Percentiles rank a stretch among this genome's conserved stretches.
Conservation (phyloP, 495 filamentous ascomycete species). For the Penicillium lagena region DNA sequence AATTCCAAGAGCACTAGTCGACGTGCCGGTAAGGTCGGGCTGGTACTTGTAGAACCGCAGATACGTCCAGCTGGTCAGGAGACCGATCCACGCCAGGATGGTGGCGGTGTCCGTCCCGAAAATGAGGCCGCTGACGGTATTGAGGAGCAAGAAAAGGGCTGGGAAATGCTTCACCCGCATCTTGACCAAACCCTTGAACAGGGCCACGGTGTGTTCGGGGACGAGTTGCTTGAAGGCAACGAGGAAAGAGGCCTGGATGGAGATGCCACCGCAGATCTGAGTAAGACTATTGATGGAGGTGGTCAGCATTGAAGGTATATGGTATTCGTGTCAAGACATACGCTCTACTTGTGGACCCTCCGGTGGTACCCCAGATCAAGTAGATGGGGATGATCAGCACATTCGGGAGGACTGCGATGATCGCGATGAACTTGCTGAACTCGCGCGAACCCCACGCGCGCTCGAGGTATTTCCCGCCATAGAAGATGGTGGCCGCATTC, state of each 20-base stretch:
- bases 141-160: constrained; percentile 76
- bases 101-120: constrained; percentile 82
- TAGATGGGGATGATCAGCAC: constrained; percentile 64
- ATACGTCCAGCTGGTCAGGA: constrained; percentile 90
- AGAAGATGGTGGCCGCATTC: constrained; percentile 76
- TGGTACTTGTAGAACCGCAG: constrained; percentile 93
- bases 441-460: constrained; percentile 92
- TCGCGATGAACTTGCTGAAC: constrained; percentile 82
- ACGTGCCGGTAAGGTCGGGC: constrained; percentile 48
- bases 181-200: constrained; percentile 80
- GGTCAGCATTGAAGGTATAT: constrained; percentile 20
- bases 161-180: constrained; percentile 93
- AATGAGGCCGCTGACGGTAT: constrained; percentile 68
- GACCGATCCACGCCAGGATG: constrained; percentile 72
- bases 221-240: constrained; percentile 98
- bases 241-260: constrained; percentile 88
- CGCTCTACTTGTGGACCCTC: constrained; percentile 60
- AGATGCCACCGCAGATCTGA: constrained; percentile 80
- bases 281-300: constrained; percentile 48
- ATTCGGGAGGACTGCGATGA: constrained; percentile 76
- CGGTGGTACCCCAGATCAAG: constrained; percentile 63
- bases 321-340: constrained; percentile 37
- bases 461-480: constrained; percentile 92
- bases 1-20: constrained; percentile 43
- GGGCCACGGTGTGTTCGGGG: constrained; percentile 93